Evolutionary conservation across 2,329 filamentous ascomycete genomes (phyloP), one percentile per base, ranked within the genome.

Genomic region (Scortechinia acanthostroma): DNA sequence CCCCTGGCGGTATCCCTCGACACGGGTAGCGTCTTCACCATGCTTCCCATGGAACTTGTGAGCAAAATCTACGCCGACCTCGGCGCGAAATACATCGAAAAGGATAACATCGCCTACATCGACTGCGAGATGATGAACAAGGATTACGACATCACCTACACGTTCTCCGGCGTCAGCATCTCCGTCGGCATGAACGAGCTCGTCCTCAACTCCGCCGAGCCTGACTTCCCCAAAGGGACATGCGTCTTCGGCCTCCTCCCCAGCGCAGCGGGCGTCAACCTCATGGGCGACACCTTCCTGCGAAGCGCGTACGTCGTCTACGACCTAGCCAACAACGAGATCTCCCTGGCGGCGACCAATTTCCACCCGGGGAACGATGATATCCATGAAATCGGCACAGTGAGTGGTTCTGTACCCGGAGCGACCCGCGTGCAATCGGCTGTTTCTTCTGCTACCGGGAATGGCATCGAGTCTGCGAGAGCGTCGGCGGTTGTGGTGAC

Each of bases 251-350:
- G 83, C 46, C 74, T 89, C 49, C 70, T 76, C 2, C 78, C 81
- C 1, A 71, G 80, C 1, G 71, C 70, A 2, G 51, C 60, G 1
- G 68, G 71, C 22, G 73, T 74, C n/a, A 71, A 74, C 37, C 76
- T 88, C 2, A 65, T 90, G 21, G 86, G 86, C 15, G 86, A 89
- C 56, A 86, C 85, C 0, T 90, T 90, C 59, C 66, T 90, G 45
- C 72, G 86, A 42, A 84, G 80, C 25, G 85, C 85, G 0, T 90
- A 90, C 52, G 74, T 88, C 14, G 85, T 90, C 10, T 89, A 86
- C 57, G 84, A 89, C 57, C 68, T 88, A 19, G 76, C 70, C 21
- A 87, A 86, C 59, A 80, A 88, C 57, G 71, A 85, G 61, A 80
- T 89, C 51, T 83, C 80, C 2, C 63, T 89, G 22, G 86, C 83